Evolutionary conservation across 2,329 filamentous ascomycete genomes (phyloP).

Genomic region (Claviceps spartinae): DNA sequence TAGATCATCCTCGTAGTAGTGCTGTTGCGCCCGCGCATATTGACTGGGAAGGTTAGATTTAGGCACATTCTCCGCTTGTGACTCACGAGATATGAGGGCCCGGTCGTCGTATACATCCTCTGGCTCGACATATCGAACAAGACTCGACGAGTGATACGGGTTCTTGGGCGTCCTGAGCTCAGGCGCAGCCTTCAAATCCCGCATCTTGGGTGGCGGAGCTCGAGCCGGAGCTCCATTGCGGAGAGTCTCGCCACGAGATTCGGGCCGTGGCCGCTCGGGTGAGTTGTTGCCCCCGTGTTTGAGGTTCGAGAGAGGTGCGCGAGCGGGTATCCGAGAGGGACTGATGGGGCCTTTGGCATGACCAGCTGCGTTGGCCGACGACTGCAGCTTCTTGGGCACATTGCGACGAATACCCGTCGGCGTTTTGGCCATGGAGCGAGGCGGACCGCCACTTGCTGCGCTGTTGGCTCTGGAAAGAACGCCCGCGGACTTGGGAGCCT

Average conservation of each 20-base stretch:
- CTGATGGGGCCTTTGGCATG: slow-evolving; percentile 17
- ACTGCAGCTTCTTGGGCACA: slow-evolving; percentile 16
- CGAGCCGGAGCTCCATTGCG: slow-evolving; percentile 43
- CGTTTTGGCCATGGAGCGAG: slow-evolving; percentile 37
- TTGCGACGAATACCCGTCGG: slow-evolving; percentile 29
- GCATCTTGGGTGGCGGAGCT: slow-evolving; percentile 83
- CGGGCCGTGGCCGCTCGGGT: slow-evolving; percentile 51
- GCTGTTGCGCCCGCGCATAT: slow-evolving; percentile 17
- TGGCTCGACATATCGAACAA: slow-evolving; percentile 49
- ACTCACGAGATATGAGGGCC: slow-evolving; percentile 18
- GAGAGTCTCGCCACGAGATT: slow-evolving; percentile 30
- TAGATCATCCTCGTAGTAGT: slow-evolving; percentile 19
- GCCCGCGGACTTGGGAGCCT: slow-evolving; percentile 19
- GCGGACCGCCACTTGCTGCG: slow-evolving; percentile 19
- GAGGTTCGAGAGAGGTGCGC: slow-evolving; percentile 55
- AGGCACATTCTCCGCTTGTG: slow-evolving; percentile 15
- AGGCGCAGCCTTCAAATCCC: slow-evolving; percentile 49
- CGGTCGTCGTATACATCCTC: slow-evolving; percentile 79
- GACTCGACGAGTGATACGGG: slow-evolving; percentile 38
- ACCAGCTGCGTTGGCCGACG: slow-evolving; percentile 2
- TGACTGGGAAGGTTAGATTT: slow-evolving; percentile 27
- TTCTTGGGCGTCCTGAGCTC: slow-evolving; percentile 37
- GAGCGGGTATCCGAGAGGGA: slow-evolving; percentile 48
- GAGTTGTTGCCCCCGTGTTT: slow-evolving; percentile 59
- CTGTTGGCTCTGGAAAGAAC: slow-evolving; percentile 14